These are phyloP conservation scores for Microbotryomycetes sp. DNA, from an alignment of 1,284 basidiomycete genomes.

Conservation along the genomic window DNA sequence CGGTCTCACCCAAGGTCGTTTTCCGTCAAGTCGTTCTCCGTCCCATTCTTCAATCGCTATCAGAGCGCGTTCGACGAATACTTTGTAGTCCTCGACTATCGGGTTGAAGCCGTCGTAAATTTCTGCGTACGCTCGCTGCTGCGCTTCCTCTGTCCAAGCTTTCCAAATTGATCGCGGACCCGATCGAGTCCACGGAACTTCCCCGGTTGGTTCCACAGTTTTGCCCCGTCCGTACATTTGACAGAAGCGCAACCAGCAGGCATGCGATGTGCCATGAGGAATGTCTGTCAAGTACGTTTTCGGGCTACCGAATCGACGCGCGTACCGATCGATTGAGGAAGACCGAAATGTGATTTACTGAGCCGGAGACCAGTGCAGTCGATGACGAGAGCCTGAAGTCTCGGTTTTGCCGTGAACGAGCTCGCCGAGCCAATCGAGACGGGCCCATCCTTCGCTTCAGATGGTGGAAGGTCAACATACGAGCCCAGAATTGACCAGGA, in stretches of 20 bases:
- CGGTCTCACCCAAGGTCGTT: constrained; percentile 8
- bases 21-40: neutral
- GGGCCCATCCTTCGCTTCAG: constrained; percentile 1
- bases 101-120: constrained; percentile 4
- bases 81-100: constrained; percentile 4
- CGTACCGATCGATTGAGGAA: constrained; percentile 54
- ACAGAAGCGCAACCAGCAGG: constrained; percentile 56
- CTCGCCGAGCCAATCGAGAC: neutral
- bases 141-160: neutral
- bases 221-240: constrained; percentile 48
- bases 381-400: constrained; percentile 52
- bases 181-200: constrained; percentile 44
- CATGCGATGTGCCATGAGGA: constrained; percentile 59
- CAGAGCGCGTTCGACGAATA: constrained; percentile 7
- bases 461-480: constrained; percentile 10
- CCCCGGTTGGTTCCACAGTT: constrained; percentile 30
- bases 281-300: constrained; percentile 67
- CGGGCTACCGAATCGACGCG: constrained; percentile 51
- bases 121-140: neutral
- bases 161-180: neutral
- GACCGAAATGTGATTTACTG: constrained; percentile 63
- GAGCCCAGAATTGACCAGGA: constrained; percentile 52
- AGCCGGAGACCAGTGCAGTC: constrained; percentile 56
- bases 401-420: neutral
- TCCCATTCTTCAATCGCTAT: constrained; percentile 15